phyloP scores from a whole-genome alignment of 2,329 filamentous ascomycete species.

The Fusarium tupiense region DNA sequence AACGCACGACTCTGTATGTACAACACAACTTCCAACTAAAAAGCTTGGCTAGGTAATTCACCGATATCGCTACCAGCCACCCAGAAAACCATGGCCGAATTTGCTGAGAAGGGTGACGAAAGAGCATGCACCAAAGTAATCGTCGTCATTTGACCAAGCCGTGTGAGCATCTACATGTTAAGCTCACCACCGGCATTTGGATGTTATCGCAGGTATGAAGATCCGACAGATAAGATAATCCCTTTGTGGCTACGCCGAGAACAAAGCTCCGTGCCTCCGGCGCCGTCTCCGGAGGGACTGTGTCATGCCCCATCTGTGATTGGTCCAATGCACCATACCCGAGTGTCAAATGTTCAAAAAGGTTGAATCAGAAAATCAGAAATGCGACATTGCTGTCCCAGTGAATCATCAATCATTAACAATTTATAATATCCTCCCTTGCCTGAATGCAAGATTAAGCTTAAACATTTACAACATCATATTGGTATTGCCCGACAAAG shows the following conservation, averaged over 20 bases:
- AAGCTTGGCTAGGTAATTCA: background rate
- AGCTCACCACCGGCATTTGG: background rate
- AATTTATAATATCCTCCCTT: background rate
- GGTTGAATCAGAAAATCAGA: background rate
- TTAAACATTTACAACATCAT: background rate
- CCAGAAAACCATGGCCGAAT: too few species aligned
- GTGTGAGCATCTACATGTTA: background rate
- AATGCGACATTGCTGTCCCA: background rate
- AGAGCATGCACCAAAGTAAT: background rate
- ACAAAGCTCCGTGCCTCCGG: background rate
- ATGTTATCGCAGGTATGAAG: background rate
- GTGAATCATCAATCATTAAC: background rate
- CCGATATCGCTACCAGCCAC: background rate
- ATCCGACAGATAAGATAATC: background rate
- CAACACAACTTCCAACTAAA: background rate
- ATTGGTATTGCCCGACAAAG: background rate
- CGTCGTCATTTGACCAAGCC: background rate
- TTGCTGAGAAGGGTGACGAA: background rate
- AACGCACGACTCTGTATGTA: background rate
- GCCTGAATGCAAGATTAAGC: too few species aligned
- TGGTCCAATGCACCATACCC: background rate
- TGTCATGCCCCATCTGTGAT: slow-evolving; percentile 40
- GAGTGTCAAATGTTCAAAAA: background rate
- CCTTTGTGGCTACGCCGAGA: background rate
- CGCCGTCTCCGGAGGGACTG: slow-evolving; percentile 10